Evolutionary conservation across 768 basidiomycete species (phyloP), one percentile per base, ranked within the genome.

Genomic region (Trametes cubensis): DNA sequence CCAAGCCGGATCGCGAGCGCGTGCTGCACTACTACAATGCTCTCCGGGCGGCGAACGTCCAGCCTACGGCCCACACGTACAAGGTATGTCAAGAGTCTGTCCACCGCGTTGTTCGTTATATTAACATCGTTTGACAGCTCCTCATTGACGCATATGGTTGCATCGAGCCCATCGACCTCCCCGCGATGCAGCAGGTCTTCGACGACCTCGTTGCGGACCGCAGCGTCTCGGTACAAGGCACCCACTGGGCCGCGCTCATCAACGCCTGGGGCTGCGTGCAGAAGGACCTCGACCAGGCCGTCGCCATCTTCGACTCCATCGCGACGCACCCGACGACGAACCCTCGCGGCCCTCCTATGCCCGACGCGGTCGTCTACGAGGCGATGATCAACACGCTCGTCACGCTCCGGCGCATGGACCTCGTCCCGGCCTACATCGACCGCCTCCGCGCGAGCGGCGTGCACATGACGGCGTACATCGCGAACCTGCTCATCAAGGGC

Each of bases 381-480:
- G 86, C 95, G 0, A 78, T 98, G 66, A 83, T 98, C 79, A 95
- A 92, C 72, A 90, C 90, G 28, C 77, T 95, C 44, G 86, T 94
- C 48, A 87, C 85, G 4, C 85, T 88, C 72, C 88, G 87, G 39
- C 86, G 89, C 17, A 79, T 88, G 55, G 94, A 95, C 65, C 83
- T 95, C 48, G 81, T 95, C 25, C 86, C 87, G 0, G 67, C 76
- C 18, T 94, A 92, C 71, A 73, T 89, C 39, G 71, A 76, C 34
- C 83, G 84, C 60, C 85, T 98, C 78, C 77, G 75, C 23, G 67
- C 75, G 1, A 78, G 82, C 6, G 85, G 85, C 34, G 85, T 95
- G 8, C 89, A 90, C 68, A 89, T 94, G 85, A 98, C 95, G 2
- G 95, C 96, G 6, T 99, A 99, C 75, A 91, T 98, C 66, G 90